Evolutionary conservation across 306 rosid species (phyloP), one percentile per base, ranked within the genome.

Genomic region (Inga oerstediana): DNA sequence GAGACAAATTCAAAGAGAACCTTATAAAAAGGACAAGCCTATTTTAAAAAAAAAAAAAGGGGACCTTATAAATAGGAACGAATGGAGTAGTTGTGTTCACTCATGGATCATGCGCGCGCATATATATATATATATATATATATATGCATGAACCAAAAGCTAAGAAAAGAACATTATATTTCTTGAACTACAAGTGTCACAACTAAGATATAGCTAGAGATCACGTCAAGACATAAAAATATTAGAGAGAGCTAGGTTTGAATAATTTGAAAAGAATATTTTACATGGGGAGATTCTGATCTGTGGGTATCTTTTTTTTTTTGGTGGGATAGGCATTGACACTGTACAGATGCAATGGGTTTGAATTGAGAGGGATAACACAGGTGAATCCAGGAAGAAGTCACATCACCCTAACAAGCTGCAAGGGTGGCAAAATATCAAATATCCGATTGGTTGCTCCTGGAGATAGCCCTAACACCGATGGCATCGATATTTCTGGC

Each of bases 401-500:
- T 61, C 91, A 89, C 79, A 86, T 89, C 39, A 86, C 89, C 37
- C 81, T 89, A 65, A 84, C 89, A 67, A 62, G 65, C 54, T 84
- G 89, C 85, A 77, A 76, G 61, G 48, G 44, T 3, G 91, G 82
- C 4, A 35, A 51, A 61, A 32, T 89, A 77, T 46, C 86, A 24
- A 84, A 84, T 39, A 65, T 89, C 4, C 83, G 62, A 32, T 19
- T 89, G 44, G 77, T 43, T 58, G 89, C 91, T 79, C 91, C 91
- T 3, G 91, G 88, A 76, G 79, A 65, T 1, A 84, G 88, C 69
- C 91, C 89, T n/a, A 89, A 89, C 32, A 89, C 91, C 1, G 91
- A 89, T 84, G 91, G 91, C 72, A 89, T 89, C 41, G 91, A 86
- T 66, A 84, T 89, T 43, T 86, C 91, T 79, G 72, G 85, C 58